Evolutionary conservation across 2,329 filamentous ascomycete genomes (phyloP).

Genomic region (Cladophialophora chaetospira): DNA sequence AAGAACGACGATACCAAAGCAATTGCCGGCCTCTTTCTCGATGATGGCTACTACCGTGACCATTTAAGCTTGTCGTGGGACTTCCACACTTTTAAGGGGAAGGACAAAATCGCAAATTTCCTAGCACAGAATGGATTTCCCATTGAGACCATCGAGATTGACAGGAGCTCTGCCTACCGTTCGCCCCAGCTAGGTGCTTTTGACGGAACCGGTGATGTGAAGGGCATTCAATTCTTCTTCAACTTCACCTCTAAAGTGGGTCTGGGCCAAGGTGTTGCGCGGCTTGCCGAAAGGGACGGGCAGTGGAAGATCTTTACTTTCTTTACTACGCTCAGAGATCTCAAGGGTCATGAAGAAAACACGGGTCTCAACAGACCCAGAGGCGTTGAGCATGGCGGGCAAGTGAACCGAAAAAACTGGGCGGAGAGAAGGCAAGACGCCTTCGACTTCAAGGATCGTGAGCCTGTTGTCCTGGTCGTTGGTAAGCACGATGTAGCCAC

Average conservation of each 20-base stretch:
- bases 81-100: slow-evolving; percentile 56
- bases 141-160: slow-evolving; percentile 50
- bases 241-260: slow-evolving; percentile 57
- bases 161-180: slow-evolving; percentile 49
- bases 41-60: slow-evolving; percentile 61
- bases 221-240: slow-evolving; percentile 61
- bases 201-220: slow-evolving; percentile 52
- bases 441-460: slow-evolving; percentile 51
- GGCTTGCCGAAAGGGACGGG: slow-evolving; percentile 49
- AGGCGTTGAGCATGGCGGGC: slow-evolving; percentile 60
- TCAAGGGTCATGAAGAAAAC: slow-evolving; percentile 58
- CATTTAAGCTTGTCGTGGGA: slow-evolving; percentile 60
- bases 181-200: slow-evolving; percentile 51
- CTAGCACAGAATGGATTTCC: slow-evolving; percentile 43
- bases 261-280: slow-evolving; percentile 57
- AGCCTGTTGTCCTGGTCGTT: slow-evolving; percentile 64
- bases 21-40: slow-evolving; percentile 50
- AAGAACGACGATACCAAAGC: slow-evolving; percentile 38
- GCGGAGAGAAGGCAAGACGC: slow-evolving; percentile 55
- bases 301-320: slow-evolving; percentile 66
- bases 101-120: slow-evolving; percentile 42
- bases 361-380: slow-evolving; percentile 51
- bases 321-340: slow-evolving; percentile 59
- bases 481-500: slow-evolving; percentile 47
- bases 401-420: slow-evolving; percentile 61